These are phyloP conservation scores for Raffaelea ambrosiae DNA, from an alignment of 2,329 filamentous ascomycete genomes.

Conservation along the genomic window DNA sequence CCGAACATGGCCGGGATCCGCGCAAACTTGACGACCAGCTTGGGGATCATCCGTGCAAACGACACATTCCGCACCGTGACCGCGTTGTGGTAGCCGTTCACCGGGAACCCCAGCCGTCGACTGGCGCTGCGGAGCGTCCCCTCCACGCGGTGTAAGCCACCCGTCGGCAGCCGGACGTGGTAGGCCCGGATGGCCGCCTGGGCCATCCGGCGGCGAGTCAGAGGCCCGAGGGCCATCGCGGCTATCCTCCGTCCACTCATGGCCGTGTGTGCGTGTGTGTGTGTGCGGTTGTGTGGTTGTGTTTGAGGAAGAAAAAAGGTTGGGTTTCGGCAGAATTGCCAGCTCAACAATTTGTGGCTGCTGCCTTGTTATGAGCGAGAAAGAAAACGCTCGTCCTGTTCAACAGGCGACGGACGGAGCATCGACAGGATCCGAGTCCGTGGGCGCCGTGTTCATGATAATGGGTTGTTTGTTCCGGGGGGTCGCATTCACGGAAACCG, in stretches of 20 bases:
- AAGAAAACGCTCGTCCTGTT: background rate
- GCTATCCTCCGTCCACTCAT: slow-evolving; percentile 72
- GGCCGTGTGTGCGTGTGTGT: slow-evolving; percentile 16
- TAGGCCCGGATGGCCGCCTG: slow-evolving; percentile 49
- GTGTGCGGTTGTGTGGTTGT: slow-evolving; percentile 4
- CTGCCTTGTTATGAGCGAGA: too few species aligned
- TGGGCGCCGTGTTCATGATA: background rate
- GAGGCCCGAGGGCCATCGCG: slow-evolving; percentile 56
- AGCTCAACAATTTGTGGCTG: too few species aligned
- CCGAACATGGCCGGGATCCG: slow-evolving; percentile 88
- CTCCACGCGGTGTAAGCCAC: slow-evolving; percentile 60
- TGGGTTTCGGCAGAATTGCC: background rate
- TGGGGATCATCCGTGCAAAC: slow-evolving; percentile 64
- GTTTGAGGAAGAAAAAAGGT: background rate
- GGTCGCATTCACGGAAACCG: background rate
- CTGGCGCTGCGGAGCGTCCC: slow-evolving; percentile 47
- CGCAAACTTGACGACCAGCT: slow-evolving; percentile 81
- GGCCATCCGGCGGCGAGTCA: slow-evolving; percentile 51
- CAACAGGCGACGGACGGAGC: slow-evolving; percentile 1
- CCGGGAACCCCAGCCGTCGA: slow-evolving; percentile 66
- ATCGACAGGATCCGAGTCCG: background rate
- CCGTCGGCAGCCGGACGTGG: slow-evolving; percentile 52
- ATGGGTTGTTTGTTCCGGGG: background rate
- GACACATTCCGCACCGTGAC: slow-evolving; percentile 56
- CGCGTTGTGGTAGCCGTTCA: slow-evolving; percentile 77